phyloP scores from a whole-genome alignment of 805 yeast species.

The Wickerhamomyces kurtzmanii region DNA sequence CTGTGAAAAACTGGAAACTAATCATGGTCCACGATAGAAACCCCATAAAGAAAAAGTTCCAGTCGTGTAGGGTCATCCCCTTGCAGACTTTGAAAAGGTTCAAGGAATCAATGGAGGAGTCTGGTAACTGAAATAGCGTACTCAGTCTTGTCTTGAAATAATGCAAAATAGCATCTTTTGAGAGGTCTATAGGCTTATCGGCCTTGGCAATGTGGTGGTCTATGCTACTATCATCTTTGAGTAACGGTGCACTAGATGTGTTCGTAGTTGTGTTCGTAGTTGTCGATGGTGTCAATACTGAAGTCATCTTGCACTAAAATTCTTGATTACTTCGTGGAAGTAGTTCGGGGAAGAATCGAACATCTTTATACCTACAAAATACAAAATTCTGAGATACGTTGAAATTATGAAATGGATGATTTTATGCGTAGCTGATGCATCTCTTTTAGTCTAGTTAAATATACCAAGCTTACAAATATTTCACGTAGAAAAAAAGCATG shows the following conservation, averaged over 20 bases:
- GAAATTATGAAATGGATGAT: too few species aligned
- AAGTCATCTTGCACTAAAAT: too few species aligned
- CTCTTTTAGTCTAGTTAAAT: too few species aligned
- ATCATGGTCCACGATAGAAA: constrained; percentile 66
- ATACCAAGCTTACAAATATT: too few species aligned
- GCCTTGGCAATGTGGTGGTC: neutral
- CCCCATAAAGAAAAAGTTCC: constrained; percentile 53
- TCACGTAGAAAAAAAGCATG: too few species aligned
- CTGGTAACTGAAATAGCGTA: constrained; percentile 14
- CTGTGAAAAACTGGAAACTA: constrained; percentile 61
- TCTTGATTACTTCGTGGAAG: too few species aligned
- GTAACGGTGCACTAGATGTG: neutral
- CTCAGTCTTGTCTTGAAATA: constrained; percentile 17
- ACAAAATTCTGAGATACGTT: too few species aligned
- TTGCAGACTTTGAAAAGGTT: constrained; percentile 35
- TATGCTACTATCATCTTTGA: neutral
- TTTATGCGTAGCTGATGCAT: too few species aligned
- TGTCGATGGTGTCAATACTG: neutral
- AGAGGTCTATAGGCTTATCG: constrained; percentile 6
- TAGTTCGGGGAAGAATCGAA: too few species aligned
- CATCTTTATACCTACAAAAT: too few species aligned
- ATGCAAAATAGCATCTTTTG: constrained; percentile 5
- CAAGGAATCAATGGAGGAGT: constrained; percentile 12
- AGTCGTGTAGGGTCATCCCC: constrained; percentile 28
- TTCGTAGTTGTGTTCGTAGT: neutral